These are phyloP conservation scores for Schoenoplectus triqueter DNA, from an alignment of 202 grass and related monocot species.

Conservation along the genomic window DNA sequence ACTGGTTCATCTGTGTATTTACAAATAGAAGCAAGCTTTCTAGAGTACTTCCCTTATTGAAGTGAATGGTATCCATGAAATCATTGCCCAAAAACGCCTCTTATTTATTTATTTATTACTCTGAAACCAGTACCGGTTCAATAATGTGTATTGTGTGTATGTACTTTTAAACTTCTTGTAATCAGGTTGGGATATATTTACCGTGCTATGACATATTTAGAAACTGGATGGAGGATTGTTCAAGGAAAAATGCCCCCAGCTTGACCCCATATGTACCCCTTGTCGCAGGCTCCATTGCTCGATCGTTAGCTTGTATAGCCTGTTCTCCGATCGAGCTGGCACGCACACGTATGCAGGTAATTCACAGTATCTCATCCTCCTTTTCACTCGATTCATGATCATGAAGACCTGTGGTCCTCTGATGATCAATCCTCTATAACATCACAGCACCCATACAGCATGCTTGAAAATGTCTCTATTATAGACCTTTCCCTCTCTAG, in stretches of 20 bases:
- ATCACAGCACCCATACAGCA: not conserved
- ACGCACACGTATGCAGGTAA: slow-evolving; percentile 95
- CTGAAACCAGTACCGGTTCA: not conserved
- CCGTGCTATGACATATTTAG: slow-evolving; percentile 97
- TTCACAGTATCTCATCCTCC: not conserved
- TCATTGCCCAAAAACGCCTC: not conserved
- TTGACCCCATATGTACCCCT: slow-evolving; percentile 80
- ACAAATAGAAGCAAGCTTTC: not conserved
- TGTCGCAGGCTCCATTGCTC: slow-evolving; percentile 81
- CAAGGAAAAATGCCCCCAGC: slow-evolving; percentile 62
- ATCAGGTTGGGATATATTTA: slow-evolving; percentile 98
- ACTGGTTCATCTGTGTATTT: not conserved
- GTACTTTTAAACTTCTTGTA: slow-evolving; percentile 35
- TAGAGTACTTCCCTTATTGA: not conserved
- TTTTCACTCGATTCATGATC: slow-evolving; percentile 3
- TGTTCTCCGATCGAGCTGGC: slow-evolving; percentile 94
- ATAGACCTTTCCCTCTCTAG: not conserved
- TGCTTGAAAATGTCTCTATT: not conserved
- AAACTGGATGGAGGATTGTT: slow-evolving; percentile 77
- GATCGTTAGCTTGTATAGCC: slow-evolving; percentile 84
- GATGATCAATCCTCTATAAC: not conserved
- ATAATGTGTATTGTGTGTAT: slow-evolving; percentile 20
- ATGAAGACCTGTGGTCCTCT: not conserved
- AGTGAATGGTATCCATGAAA: not conserved
- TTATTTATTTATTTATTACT: not conserved